phyloP scores from a whole-genome alignment of 805 yeast species.

The Starmerella bombi region DNA sequence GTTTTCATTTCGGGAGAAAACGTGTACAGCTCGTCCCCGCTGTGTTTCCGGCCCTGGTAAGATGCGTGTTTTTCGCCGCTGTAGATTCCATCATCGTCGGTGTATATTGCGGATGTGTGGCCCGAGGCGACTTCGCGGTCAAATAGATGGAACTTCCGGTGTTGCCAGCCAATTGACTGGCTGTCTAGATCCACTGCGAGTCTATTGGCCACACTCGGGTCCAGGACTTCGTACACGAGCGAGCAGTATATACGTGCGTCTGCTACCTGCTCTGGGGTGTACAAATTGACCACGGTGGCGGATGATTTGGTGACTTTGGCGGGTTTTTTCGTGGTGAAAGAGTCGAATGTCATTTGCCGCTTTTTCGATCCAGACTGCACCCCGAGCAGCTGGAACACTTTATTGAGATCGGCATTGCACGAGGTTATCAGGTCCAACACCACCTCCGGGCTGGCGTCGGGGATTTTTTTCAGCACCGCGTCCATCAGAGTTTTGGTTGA shows the following conservation, averaged over 20 bases:
- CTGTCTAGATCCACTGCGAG: conserved; percentile 34
- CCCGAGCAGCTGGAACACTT: conserved; percentile 33
- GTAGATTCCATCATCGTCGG: conserved; percentile 19
- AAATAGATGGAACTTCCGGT: conserved; percentile 44
- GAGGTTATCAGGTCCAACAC: conserved; percentile 40
- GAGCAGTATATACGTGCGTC: conserved; percentile 36
- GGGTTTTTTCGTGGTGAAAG: conserved; percentile 4
- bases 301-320: conserved; percentile 6
- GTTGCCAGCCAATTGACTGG: conserved; percentile 31
- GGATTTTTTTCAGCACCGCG: conserved; percentile 28
- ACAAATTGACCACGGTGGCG: conserved; percentile 26
- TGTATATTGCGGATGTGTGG: conserved; percentile 37
- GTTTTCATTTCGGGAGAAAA: conserved; percentile 34
- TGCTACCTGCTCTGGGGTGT: conserved; percentile 40
- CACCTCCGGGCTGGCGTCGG: conserved; percentile 31
- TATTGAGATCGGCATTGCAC: conserved; percentile 40
- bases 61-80: conserved; percentile 17
- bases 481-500: conserved; percentile 18
- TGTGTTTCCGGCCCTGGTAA: conserved; percentile 31
- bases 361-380: conserved; percentile 8
- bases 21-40: conserved; percentile 18
- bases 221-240: conserved; percentile 40
- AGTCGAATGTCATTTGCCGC: conserved; percentile 18
- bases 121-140: conserved; percentile 48
- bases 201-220: conserved; percentile 35